Evolutionary conservation across 176 grass and related monocot species (phyloP).

Genomic region (Avena atlantica): DNA sequence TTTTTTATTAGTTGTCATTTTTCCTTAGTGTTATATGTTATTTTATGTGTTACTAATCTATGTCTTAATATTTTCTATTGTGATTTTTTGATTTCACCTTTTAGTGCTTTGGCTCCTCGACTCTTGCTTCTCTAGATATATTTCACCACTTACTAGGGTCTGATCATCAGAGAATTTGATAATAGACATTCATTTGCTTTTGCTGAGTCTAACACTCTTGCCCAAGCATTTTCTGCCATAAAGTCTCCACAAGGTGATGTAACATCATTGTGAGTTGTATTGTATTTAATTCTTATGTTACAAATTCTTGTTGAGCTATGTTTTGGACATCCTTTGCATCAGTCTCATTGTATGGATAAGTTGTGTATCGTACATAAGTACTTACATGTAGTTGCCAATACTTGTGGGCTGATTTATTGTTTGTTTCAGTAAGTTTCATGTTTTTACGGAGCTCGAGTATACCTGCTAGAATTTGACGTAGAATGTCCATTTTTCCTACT

Average conservation of each 20-base stretch:
- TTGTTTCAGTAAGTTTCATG: background rate
- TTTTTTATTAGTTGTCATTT: background rate
- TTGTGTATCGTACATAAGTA: background rate
- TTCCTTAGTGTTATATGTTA: background rate
- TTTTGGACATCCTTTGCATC: background rate
- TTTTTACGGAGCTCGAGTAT: background rate
- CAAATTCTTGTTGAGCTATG: background rate
- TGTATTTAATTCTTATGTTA: background rate
- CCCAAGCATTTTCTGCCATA: slow-evolving; percentile 57
- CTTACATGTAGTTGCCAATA: background rate
- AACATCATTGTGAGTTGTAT: background rate
- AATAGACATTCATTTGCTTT: slow-evolving; percentile 49
- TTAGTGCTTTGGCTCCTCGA: slow-evolving; percentile 44
- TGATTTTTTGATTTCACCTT: slow-evolving; percentile 7
- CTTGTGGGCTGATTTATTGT: background rate
- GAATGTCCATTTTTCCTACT: slow-evolving; percentile 8
- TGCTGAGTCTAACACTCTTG: slow-evolving; percentile 67
- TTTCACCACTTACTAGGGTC: slow-evolving; percentile 69
- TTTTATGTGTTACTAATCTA: background rate
- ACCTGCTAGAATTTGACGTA: background rate
- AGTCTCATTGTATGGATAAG: background rate
- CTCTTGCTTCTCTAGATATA: slow-evolving; percentile 61
- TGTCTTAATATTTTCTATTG: background rate
- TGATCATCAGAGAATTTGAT: slow-evolving; percentile 49
- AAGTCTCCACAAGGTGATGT: slow-evolving; percentile 65